Evolutionary conservation across 1,139 yeast genomes (phyloP), one percentile per base, ranked within the genome.

Genomic region (Yamadazyma sp.): DNA sequence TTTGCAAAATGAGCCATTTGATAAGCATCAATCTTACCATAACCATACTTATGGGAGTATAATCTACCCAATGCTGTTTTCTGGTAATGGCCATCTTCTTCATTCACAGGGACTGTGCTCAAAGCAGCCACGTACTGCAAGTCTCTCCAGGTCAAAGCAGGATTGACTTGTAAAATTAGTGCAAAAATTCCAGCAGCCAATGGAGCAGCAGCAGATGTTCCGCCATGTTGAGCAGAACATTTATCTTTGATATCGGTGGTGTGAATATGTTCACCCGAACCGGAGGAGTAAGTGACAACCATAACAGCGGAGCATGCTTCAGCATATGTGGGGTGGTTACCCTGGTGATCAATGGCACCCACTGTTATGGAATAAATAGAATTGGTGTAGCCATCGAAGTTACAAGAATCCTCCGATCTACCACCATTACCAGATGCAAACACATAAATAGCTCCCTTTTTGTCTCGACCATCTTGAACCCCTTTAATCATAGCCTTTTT

Each of bases 161-260:
- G 96, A 47, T 95, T 85, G 2, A 81, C 88, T 51, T 84, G 80
- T 36, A 92, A 68, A 2, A 86, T 87, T 39, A 94, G 69, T 0
- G 97, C 78, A 57, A 86, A 88, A 1, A 94, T 76, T 15, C 98
- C 98, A 0, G 97, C 97, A 0, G 97, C 98, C 40, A 94, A 72
- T 0, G 99, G 99, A 0, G 98, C 98, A 13, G 98, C 97, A 0
- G 98, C 98, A 13, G 97, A 90, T 0, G 99, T 94, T 16, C 99
- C 99, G 7, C 97, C 96, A 61, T 94, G 98, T 22, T 53, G 59
- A 26, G 73, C 72, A 2, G 94, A 67, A 59, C 99, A 94, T 47
- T 64, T 61, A n/a, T 74, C 74, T 35, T 80, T 74, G 39, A 88
- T 76, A 59, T 92, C 97, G 2, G 97, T 87, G 6, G 98, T 87